A percentile compares a stretch with the other conserved stretches of the same genome.
These are phyloP conservation scores for Endogone sp. DNA, from an alignment of 192 early-diverging fungal species.

Conservation along the genomic window DNA sequence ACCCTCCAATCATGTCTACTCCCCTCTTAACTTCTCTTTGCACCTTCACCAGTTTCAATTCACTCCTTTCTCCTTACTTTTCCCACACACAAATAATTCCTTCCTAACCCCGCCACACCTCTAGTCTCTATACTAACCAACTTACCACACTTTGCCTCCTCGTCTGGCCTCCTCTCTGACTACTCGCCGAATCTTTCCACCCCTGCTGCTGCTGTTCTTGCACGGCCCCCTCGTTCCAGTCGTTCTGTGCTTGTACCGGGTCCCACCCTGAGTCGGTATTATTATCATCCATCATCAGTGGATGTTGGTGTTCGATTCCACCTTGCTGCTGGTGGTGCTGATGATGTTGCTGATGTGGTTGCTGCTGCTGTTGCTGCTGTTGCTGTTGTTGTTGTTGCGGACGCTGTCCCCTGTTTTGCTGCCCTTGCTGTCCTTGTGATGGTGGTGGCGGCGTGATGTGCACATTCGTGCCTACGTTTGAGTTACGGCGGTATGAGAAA, in stretches of 20 bases:
- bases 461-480: slow-evolving; percentile 1
- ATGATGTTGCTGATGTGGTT: not conserved
- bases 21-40: too few species aligned
- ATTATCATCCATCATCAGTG: not conserved
- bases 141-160: not conserved
- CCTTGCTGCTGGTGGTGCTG: not conserved
- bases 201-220: not conserved
- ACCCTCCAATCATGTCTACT: not conserved
- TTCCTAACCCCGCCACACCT: too few species aligned
- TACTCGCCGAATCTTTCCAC: not conserved
- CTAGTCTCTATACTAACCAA: not conserved
- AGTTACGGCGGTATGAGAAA: slow-evolving; percentile 48
- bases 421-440: not conserved
- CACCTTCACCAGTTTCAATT: too few species aligned
- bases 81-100: too few species aligned
- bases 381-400: not conserved
- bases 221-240: not conserved
- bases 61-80: too few species aligned
- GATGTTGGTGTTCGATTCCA: not conserved
- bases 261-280: not conserved
- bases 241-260: not conserved
- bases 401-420: not conserved
- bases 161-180: not conserved
- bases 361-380: not conserved
- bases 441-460: slow-evolving; percentile 12